phyloP scores from a whole-genome alignment of 2,329 filamentous ascomycete species.

The Didymellaceae sp. region DNA sequence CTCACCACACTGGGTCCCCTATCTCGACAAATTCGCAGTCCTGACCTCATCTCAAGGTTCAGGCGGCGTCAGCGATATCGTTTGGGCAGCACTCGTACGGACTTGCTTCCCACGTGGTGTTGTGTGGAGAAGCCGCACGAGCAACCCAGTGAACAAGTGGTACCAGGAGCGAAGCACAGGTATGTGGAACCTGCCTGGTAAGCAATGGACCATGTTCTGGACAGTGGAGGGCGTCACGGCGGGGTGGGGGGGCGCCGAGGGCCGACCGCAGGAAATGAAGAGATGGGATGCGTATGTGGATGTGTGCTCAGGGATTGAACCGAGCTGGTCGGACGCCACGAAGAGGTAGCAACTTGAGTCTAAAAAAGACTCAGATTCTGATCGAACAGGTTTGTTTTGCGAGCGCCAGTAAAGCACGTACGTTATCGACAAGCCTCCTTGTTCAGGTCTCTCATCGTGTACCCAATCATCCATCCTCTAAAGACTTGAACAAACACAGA shows the following conservation, averaged over 20 bases:
- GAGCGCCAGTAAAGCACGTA: too few relatives aligned
- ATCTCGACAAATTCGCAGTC: conserved; percentile 97
- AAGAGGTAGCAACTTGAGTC: too few relatives aligned
- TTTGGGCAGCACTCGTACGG: conserved; percentile 94
- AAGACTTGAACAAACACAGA: too few relatives aligned
- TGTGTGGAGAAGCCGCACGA: conserved; percentile 87
- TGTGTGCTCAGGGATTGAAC: conserved; percentile 56
- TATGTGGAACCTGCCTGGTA: conserved; percentile 79
- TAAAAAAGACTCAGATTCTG: too few relatives aligned
- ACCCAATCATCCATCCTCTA: too few relatives aligned
- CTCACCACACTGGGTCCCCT: conserved; percentile 72
- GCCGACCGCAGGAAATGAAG: conserved; percentile 43
- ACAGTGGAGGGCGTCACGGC: conserved; percentile 70
- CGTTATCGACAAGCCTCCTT: too few relatives aligned
- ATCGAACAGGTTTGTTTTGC: too few relatives aligned
- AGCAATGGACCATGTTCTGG: conserved; percentile 99
- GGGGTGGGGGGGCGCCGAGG: conserved; percentile 58
- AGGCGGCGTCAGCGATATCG: conserved; percentile 90
- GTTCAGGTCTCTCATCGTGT: too few relatives aligned
- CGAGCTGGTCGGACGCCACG: conserved; percentile 57
- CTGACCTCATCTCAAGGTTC: conserved; percentile 86
- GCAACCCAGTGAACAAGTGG: conserved; percentile 99
- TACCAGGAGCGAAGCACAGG: conserved; percentile 92
- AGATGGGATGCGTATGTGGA: conserved; percentile 58
- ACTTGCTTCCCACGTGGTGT: conserved; percentile 87